phyloP scores from a whole-genome alignment of 768 basidiomycete species.

The Boletus vermiculosoides region DNA sequence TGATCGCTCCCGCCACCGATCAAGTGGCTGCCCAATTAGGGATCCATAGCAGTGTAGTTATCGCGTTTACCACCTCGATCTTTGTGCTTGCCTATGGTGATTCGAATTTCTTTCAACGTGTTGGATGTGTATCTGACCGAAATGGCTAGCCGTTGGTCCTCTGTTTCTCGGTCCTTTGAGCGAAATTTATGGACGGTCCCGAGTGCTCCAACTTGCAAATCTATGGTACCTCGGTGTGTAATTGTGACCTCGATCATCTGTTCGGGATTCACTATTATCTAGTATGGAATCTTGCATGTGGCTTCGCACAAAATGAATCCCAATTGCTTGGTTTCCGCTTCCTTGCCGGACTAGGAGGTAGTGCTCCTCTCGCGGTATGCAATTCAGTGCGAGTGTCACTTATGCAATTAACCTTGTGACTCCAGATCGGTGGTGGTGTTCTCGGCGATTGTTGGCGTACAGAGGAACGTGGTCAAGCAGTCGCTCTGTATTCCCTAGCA shows the following conservation, averaged over 20 bases:
- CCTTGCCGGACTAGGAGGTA: constrained; percentile 68
- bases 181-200: constrained; percentile 68
- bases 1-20: constrained; percentile 63
- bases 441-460: constrained; percentile 60
- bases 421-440: constrained; percentile 62
- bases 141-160: constrained; percentile 29
- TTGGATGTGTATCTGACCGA: background rate
- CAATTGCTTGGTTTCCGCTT: constrained; percentile 70
- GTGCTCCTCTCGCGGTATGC: constrained; percentile 57
- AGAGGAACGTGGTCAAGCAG: constrained; percentile 63
- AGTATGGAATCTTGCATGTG: constrained; percentile 64
- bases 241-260: background rate
- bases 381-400: too few species aligned
- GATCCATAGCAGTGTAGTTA: constrained; percentile 46
- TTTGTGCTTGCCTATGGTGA: constrained; percentile 61
- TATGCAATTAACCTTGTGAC: background rate
- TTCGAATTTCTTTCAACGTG: constrained; percentile 4
- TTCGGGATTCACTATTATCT: constrained; percentile 6
- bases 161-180: constrained; percentile 57
- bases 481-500: constrained; percentile 62
- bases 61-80: constrained; percentile 60
- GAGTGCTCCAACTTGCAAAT: constrained; percentile 61
- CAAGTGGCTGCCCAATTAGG: constrained; percentile 54
- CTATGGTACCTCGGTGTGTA: constrained; percentile 60
- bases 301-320: constrained; percentile 56